A percentile compares a stretch with the other conserved stretches of the same genome.
Conservation (phyloP, 345 rosid genomes). For the Pugionium dolabratum region DNA sequence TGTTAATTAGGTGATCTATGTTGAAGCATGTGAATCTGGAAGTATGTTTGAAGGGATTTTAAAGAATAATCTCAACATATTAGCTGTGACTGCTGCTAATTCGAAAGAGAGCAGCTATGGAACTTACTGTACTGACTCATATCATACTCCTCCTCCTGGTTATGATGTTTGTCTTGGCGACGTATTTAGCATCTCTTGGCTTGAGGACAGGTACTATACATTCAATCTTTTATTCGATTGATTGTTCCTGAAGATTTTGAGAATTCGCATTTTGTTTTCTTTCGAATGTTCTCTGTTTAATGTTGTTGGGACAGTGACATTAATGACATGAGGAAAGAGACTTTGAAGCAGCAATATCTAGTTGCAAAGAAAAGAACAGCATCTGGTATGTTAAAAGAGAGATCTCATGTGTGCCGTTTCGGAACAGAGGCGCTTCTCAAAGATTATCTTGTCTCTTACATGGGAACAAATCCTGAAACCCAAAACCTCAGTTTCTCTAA, state of each 20-base stretch:
- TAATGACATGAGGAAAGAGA: conserved; percentile 57
- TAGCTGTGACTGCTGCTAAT: conserved; percentile 68
- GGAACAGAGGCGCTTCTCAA: conserved; percentile 44
- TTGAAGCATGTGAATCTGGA: conserved; percentile 72
- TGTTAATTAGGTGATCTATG: conserved; percentile 50
- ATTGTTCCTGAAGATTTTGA: conserved; percentile 12
- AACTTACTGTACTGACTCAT: conserved; percentile 42
- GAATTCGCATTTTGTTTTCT: background rate
- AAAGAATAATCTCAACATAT: conserved; percentile 42
- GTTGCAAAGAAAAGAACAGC: conserved; percentile 53
- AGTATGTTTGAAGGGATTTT: conserved; percentile 66
- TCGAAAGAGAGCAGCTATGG: conserved; percentile 55
- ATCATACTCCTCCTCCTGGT: conserved; percentile 35
- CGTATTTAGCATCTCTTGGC: conserved; percentile 67
- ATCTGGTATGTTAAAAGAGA: conserved; percentile 8
- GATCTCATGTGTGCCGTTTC: conserved; percentile 62
- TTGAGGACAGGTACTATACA: conserved; percentile 65
- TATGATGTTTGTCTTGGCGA: conserved; percentile 62
- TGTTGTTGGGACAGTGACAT: conserved; percentile 45
- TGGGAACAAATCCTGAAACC: conserved; percentile 28
- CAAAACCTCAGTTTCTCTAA: conserved; percentile 7
- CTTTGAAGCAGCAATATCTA: conserved; percentile 52
- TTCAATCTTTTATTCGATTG: background rate
- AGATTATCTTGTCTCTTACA: conserved; percentile 27
- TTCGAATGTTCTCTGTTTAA: background rate